Conservation (phyloP, 805 yeast genomes). For the Metschnikowia similis region DNA sequence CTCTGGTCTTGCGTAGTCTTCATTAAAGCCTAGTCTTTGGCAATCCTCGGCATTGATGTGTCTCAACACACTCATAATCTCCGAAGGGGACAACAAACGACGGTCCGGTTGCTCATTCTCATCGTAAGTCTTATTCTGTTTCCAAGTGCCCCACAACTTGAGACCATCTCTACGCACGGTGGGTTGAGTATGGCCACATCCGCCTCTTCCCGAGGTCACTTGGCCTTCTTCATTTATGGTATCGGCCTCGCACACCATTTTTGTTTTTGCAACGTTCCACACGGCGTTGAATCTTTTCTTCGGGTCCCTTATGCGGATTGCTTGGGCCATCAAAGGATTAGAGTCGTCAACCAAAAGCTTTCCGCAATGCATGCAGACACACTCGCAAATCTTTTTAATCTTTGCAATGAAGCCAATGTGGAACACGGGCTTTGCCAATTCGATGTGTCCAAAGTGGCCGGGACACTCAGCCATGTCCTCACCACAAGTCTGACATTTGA, state of each 20-base stretch:
- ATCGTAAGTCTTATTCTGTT: slow-evolving; percentile 74
- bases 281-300: slow-evolving; percentile 95
- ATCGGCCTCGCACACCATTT: slow-evolving; percentile 94
- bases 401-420: slow-evolving; percentile 96
- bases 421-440: slow-evolving; percentile 96
- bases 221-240: slow-evolving; percentile 56
- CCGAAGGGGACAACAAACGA: slow-evolving; percentile 81
- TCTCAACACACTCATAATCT: slow-evolving; percentile 84
- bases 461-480: slow-evolving; percentile 99
- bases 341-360: slow-evolving; percentile 83
- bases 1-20: slow-evolving; percentile 97
- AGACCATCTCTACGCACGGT: slow-evolving; percentile 93
- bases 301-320: slow-evolving; percentile 85
- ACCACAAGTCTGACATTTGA: slow-evolving; percentile 98
- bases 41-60: slow-evolving; percentile 88
- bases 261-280: slow-evolving; percentile 87
- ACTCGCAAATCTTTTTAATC: slow-evolving; percentile 92
- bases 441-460: slow-evolving; percentile 99
- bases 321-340: slow-evolving; percentile 79
- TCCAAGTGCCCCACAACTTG: slow-evolving; percentile 98
- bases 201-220: slow-evolving; percentile 69
- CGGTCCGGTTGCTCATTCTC: slow-evolving; percentile 90
- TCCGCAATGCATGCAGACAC: slow-evolving; percentile 99
- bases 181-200: slow-evolving; percentile 97
- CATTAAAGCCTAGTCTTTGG: slow-evolving; percentile 78